Conservation (phyloP, 192 early-diverging fungal species). For the Linnemannia elongata region DNA sequence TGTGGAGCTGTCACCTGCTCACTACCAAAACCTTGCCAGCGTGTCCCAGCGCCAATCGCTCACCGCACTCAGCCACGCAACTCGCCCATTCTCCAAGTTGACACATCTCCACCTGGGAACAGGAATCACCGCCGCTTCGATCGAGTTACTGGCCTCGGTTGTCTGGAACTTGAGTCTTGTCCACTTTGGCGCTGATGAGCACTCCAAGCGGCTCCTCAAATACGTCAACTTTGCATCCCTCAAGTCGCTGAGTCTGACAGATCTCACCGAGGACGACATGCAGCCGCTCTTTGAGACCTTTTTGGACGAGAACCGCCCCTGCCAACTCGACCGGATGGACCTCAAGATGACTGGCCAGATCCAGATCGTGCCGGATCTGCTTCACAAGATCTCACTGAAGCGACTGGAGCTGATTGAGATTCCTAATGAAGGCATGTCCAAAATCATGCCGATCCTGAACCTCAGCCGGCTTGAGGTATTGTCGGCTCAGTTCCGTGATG, state of each 20-base stretch:
- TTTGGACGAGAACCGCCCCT: not conserved
- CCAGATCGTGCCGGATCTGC: not conserved
- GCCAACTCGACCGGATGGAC: not conserved
- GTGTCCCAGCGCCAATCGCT: not conserved
- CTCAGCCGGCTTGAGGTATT: not conserved
- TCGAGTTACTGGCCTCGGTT: not conserved
- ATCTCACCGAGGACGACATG: not conserved
- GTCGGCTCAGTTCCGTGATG: not conserved
- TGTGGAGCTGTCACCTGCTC: not conserved
- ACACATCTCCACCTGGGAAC: not conserved
- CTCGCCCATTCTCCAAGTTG: not conserved
- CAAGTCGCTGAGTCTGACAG: not conserved
- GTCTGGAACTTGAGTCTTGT: conserved; percentile 5
- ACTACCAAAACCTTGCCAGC: not conserved
- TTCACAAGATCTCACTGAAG: not conserved
- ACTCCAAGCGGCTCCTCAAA: not conserved
- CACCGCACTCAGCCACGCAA: not conserved
- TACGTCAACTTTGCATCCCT: conserved; percentile 3
- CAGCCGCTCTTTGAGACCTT: not conserved
- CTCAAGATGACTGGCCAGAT: not conserved
- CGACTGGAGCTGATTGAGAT: not conserved
- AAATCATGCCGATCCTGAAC: not conserved
- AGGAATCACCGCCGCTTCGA: not conserved
- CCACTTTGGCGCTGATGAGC: not conserved
- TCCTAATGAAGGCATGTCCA: not conserved